These are phyloP conservation scores for Podila minutissima DNA, from an alignment of 192 early-diverging fungal genomes.

Conservation along the genomic window DNA sequence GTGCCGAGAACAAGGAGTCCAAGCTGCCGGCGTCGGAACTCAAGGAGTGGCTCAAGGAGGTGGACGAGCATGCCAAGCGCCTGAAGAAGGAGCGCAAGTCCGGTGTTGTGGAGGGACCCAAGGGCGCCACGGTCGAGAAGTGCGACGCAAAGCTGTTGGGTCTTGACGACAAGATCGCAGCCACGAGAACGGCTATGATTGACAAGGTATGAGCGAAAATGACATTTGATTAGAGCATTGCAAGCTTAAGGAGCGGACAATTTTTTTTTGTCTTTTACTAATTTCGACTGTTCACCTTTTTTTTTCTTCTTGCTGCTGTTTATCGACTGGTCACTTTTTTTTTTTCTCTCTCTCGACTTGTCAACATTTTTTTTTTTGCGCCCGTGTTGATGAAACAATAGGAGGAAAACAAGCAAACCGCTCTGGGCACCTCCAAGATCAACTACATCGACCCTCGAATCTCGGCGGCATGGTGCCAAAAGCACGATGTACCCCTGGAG, in stretches of 20 bases:
- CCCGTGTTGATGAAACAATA: slow-evolving; percentile 11
- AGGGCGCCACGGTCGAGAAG: slow-evolving; percentile 72
- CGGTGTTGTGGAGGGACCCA: slow-evolving; percentile 55
- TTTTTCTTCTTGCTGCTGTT: too few species aligned
- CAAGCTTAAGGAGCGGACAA: background rate
- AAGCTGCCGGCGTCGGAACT: slow-evolving; percentile 25
- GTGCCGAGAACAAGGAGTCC: slow-evolving; percentile 69
- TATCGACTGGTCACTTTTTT: background rate
- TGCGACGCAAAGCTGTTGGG: slow-evolving; percentile 77
- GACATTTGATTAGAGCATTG: background rate
- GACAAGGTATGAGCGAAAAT: slow-evolving; percentile 73
- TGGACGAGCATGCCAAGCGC: slow-evolving; percentile 58
- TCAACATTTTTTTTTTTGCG: background rate
- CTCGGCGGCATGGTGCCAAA: slow-evolving; percentile 92
- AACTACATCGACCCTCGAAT: slow-evolving; percentile 99
- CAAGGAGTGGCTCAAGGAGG: slow-evolving; percentile 60
- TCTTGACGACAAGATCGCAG: slow-evolving; percentile 75
- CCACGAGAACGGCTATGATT: slow-evolving; percentile 75
- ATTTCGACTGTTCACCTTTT: background rate
- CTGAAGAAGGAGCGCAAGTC: slow-evolving; percentile 59
- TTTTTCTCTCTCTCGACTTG: background rate
- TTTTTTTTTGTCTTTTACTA: background rate
- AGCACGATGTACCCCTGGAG: slow-evolving; percentile 87
- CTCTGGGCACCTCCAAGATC: slow-evolving; percentile 95
- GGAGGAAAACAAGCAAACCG: slow-evolving; percentile 97